phyloP scores from a whole-genome alignment of 164 flowering plant genomes.

The Hamamelis virginiana region DNA sequence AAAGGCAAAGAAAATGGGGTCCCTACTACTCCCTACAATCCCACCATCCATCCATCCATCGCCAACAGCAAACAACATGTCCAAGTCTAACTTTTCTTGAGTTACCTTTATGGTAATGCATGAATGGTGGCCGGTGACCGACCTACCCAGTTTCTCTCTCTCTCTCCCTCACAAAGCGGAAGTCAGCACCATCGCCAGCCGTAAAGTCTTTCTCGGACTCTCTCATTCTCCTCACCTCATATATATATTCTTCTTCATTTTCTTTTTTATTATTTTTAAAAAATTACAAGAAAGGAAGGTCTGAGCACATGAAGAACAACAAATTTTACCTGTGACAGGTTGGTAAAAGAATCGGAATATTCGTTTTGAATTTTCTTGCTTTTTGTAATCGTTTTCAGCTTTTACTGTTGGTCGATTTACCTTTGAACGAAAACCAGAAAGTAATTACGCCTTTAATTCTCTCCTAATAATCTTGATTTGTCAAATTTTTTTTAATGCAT shows the following conservation, averaged over 20 bases:
- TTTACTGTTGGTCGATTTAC: no score
- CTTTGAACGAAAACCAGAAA: neutral
- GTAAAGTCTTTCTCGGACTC: constrained; percentile 9
- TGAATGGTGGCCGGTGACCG: constrained; percentile 33
- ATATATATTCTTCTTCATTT: neutral
- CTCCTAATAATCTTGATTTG: neutral
- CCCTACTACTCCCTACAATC: no score
- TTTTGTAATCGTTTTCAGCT: no score
- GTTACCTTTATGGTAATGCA: constrained; percentile 10
- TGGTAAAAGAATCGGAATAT: neutral
- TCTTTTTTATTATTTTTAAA: neutral
- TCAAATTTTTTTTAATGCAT: neutral
- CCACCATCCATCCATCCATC: neutral
- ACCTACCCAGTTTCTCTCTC: constrained; percentile 15
- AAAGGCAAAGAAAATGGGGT: no score
- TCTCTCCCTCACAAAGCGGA: constrained; percentile 19
- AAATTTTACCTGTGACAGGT: constrained; percentile 3
- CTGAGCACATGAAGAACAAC: neutral
- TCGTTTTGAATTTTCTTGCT: neutral
- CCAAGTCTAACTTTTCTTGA: no score
- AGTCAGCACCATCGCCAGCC: constrained; percentile 14
- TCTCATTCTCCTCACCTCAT: constrained; percentile 1
- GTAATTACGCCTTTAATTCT: neutral
- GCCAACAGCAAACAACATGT: no score
- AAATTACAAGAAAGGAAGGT: neutral